phyloP scores from a whole-genome alignment of 495 filamentous ascomycete species.

The Neurospora sp. region DNA sequence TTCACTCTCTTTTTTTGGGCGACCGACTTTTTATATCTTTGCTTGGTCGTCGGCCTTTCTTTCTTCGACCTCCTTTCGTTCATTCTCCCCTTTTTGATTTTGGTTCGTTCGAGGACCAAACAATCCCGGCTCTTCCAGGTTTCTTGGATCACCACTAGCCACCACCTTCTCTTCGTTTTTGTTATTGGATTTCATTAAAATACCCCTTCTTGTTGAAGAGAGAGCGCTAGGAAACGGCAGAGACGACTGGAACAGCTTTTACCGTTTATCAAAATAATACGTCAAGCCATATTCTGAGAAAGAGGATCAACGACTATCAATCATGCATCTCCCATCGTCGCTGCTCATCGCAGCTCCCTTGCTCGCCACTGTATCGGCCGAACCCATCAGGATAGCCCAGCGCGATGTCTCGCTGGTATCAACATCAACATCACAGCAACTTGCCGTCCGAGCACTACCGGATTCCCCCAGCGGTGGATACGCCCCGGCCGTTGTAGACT shows the following conservation, averaged over 20 bases:
- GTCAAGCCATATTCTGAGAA: not conserved
- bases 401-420: not conserved
- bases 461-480: constrained; percentile 47
- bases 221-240: not conserved
- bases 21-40: not conserved
- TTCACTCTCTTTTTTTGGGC: not conserved
- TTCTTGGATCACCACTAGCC: not conserved
- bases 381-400: constrained; percentile 6
- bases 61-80: not conserved
- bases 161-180: not conserved
- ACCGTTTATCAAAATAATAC: not conserved
- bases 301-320: not conserved
- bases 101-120: not conserved
- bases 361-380: constrained; percentile 5
- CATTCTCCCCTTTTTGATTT: not conserved
- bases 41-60: not conserved
- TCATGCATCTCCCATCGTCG: constrained; percentile 5
- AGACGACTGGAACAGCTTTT: not conserved
- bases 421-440: not conserved
- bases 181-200: not conserved
- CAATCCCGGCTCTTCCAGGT: not conserved
- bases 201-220: not conserved
- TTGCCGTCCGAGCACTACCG: constrained; percentile 32
- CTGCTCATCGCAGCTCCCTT: constrained; percentile 6
- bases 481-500: constrained; percentile 41